Evolutionary conservation across 2,329 filamentous ascomycete genomes (phyloP), one percentile per base, ranked within the genome.

Genomic region (Colletotrichum destructivum): DNA sequence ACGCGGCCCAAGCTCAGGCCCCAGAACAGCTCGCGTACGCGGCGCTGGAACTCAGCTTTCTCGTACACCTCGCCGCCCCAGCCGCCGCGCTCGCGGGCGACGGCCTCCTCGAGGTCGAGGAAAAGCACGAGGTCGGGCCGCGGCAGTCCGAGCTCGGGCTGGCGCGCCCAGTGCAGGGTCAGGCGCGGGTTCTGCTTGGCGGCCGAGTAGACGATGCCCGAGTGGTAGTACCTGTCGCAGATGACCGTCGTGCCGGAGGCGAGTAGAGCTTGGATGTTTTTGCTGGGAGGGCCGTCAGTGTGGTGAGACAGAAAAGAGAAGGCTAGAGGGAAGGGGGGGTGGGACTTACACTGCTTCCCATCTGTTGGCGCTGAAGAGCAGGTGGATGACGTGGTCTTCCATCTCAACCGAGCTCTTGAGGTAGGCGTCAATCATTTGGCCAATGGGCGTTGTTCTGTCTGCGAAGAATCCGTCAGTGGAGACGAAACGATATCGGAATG

Each of bases 141-240:
- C 1, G 96, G 96, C 0, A 99, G 87, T 0, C 96, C 96, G 16
- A 94, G 88, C 77, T 98, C 96, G 1, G 95, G 94, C 18, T 91
- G 88, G 75, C 94, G 91, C 9, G 94, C 95, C 95, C 96, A 99
- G 0, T 88, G 82, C 0, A 98, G 85, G 0, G 88, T 84, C 15
- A 98, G 87, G 2, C 85, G 81, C 0, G 91, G 89, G 75, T 94
- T 94, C 55, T 90, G 86, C 80, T 98, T 98, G 4, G 96, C 96
- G 0, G 94, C 94, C 31, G 92, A 94, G 84, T 98, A 99, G 61
- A 98, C 94, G 69, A 95, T 93, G 65, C 96, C 96, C 23, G 93
- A 96, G 85, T 98, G 96, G 80, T 97, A 97, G 84, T 98, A 99
- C 59, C 96, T 91, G 82, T 99, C 96, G 75, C 96, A 91, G 49